Percentiles rank a stretch among this genome's conserved stretches.
These are phyloP conservation scores for Pestalotiopsis sp. DNA, from an alignment of 2,329 filamentous ascomycete genomes.

Conservation along the genomic window DNA sequence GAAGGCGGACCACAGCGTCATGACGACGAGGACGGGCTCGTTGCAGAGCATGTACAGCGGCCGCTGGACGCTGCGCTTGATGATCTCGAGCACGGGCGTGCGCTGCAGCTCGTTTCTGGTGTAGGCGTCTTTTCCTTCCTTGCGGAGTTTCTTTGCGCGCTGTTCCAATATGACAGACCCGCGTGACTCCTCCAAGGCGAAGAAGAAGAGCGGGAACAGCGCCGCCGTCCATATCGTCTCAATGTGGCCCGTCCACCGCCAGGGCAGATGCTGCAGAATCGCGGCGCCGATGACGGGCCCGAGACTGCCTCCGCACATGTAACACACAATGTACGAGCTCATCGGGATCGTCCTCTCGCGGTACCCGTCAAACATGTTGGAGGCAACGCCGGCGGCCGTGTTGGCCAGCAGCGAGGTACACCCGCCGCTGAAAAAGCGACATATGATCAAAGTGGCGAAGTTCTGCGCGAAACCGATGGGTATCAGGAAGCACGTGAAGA, in stretches of 20 bases:
- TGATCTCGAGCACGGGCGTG: background rate
- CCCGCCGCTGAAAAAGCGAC: constrained; percentile 32
- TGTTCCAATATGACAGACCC: background rate
- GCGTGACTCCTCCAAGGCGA: constrained; percentile 22
- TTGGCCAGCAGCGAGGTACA: constrained; percentile 28
- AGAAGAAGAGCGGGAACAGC: constrained; percentile 38
- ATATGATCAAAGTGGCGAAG: constrained; percentile 18
- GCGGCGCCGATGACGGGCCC: constrained; percentile 35
- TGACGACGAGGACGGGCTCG: constrained; percentile 50
- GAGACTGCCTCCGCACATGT: constrained; percentile 25
- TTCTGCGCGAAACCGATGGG: background rate
- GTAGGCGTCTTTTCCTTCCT: background rate
- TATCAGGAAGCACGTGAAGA: constrained; percentile 19
- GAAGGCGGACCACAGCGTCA: constrained; percentile 46
- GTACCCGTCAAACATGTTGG: constrained; percentile 30
- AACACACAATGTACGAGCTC: constrained; percentile 23
- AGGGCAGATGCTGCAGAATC: constrained; percentile 29
- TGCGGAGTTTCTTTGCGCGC: background rate
- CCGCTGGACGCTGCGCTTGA: background rate
- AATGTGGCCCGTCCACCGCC: constrained; percentile 39
- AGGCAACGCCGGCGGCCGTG: constrained; percentile 27
- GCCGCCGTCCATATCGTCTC: constrained; percentile 45
- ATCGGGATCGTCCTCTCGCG: constrained; percentile 28
- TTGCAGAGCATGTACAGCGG: constrained; percentile 30
- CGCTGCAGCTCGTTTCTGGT: background rate